Percentiles rank a stretch among this genome's conserved stretches.
These are phyloP conservation scores for Eucalyptus coolabah DNA, from an alignment of 345 rosid species.

Conservation along the genomic window DNA sequence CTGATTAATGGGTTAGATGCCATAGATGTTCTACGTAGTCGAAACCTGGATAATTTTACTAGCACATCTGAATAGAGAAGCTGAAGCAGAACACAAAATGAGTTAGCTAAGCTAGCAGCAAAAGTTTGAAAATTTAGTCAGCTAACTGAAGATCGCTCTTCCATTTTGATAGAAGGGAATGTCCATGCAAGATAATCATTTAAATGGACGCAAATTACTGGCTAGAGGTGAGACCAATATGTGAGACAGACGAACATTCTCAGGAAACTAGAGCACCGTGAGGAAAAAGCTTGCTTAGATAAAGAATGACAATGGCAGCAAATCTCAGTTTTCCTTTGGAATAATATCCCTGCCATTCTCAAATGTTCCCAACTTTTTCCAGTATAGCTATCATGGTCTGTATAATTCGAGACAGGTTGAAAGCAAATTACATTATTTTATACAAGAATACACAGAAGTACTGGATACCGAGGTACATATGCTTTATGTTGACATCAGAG, in stretches of 20 bases:
- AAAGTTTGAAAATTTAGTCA: no score
- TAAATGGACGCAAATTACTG: no score
- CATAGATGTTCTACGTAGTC: no score
- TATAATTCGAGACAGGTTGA: neutral
- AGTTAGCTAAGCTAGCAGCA: no score
- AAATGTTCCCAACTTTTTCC: neutral
- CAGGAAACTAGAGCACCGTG: neutral
- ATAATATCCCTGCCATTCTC: neutral
- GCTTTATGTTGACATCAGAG: neutral
- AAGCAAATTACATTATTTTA: neutral
- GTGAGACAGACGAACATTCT: neutral
- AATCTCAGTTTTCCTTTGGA: neutral
- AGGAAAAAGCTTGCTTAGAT: neutral
- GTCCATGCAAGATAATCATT: no score
- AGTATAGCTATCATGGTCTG: neutral
- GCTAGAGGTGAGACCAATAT: neutral
- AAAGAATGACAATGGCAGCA: neutral
- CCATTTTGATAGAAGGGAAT: no score
- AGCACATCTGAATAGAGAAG: no score
- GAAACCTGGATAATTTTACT: no score
- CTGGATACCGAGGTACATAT: neutral
- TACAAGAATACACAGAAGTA: neutral
- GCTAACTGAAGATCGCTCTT: no score
- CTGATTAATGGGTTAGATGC: no score
- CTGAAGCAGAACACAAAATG: no score